phyloP scores from a whole-genome alignment of 768 basidiomycete genomes.

The Mycena epipterygia region DNA sequence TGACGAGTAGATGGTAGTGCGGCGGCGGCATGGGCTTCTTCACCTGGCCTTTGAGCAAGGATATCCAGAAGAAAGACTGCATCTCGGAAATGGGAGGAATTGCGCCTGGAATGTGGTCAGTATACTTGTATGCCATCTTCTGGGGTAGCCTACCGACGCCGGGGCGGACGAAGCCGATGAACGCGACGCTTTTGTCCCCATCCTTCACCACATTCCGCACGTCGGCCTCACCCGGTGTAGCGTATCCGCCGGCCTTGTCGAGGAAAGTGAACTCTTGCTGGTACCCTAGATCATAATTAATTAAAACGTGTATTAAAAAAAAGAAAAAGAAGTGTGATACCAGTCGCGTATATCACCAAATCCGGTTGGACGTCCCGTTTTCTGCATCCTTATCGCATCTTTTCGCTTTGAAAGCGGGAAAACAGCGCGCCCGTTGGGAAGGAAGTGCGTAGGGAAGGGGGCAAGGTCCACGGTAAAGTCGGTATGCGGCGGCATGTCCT shows the following conservation, averaged over 20 bases:
- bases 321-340: neutral
- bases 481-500: conserved; percentile 60
- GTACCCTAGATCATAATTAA: conserved; percentile 47
- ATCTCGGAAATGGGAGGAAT: conserved; percentile 73
- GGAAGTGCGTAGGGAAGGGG: conserved; percentile 66
- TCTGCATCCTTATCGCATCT: conserved; percentile 57
- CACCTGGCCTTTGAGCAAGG: conserved; percentile 59
- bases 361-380: conserved; percentile 59
- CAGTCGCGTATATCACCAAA: conserved; percentile 61
- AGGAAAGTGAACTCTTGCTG: conserved; percentile 59
- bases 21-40: conserved; percentile 58
- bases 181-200: conserved; percentile 63
- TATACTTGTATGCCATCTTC: neutral
- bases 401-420: conserved; percentile 60
- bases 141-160: conserved; percentile 60
- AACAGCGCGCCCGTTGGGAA: conserved; percentile 56
- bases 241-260: conserved; percentile 53
- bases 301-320: neutral
- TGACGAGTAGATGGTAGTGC: conserved; percentile 68
- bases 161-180: conserved; percentile 70
- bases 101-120: conserved; percentile 53
- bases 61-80: conserved; percentile 71
- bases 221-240: conserved; percentile 57
- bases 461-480: conserved; percentile 65
- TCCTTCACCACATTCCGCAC: conserved; percentile 57